phyloP scores from a whole-genome alignment of 139 green algal genomes.

The Chlorella sp. region DNA sequence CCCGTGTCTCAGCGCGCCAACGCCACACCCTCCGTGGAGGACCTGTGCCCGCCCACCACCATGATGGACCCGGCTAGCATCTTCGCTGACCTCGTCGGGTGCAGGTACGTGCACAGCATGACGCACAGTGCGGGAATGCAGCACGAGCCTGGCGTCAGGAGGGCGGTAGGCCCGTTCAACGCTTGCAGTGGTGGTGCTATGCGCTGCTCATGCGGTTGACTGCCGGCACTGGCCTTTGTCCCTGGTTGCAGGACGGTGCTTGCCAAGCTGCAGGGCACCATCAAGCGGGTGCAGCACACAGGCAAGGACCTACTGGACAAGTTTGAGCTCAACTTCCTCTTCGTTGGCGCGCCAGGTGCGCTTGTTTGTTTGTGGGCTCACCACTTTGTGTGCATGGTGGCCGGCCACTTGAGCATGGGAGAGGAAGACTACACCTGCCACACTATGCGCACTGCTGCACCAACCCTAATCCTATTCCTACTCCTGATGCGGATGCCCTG shows the following conservation, averaged over 20 bases:
- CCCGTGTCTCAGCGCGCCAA: slow-evolving; percentile 5
- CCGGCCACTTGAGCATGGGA: too few species aligned
- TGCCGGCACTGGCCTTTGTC: too few species aligned
- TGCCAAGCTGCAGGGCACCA: slow-evolving; percentile 37
- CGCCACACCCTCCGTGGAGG: slow-evolving; percentile 13
- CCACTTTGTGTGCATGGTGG: background rate
- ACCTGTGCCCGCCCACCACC: slow-evolving; percentile 27
- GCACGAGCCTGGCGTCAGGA: too few species aligned
- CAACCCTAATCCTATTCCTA: too few species aligned
- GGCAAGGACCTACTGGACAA: slow-evolving; percentile 29
- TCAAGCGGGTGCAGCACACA: slow-evolving; percentile 19
- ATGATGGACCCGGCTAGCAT: slow-evolving; percentile 7
- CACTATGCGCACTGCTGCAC: too few species aligned
- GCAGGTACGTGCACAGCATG: too few species aligned
- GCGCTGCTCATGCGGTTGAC: too few species aligned
- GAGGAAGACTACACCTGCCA: too few species aligned
- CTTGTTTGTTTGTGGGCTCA: background rate
- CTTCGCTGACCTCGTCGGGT: slow-evolving; percentile 40
- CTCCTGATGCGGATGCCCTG: too few species aligned
- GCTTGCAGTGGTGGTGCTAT: too few species aligned
- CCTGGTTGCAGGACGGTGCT: slow-evolving; percentile 17
- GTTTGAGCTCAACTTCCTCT: slow-evolving; percentile 43
- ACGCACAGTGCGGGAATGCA: too few species aligned
- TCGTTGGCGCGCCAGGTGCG: slow-evolving; percentile 21
- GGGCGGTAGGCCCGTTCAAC: too few species aligned